phyloP scores from a whole-genome alignment of 1,284 basidiomycete species.

The Ceratobasidium sp. region DNA sequence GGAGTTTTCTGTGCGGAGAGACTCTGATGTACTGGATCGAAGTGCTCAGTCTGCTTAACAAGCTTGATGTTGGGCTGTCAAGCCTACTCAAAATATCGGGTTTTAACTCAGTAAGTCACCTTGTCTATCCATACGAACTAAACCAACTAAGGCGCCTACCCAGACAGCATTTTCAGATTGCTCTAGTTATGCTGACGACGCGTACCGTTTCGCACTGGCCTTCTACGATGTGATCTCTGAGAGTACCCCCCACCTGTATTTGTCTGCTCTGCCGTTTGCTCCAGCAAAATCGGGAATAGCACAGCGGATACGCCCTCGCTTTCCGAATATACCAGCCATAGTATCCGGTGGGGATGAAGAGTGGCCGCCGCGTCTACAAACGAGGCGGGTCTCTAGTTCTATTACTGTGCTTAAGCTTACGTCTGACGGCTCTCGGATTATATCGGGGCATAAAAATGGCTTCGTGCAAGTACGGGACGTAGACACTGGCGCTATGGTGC shows the following conservation, averaged over 20 bases:
- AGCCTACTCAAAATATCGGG: not conserved
- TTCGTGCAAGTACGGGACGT: constrained; percentile 19
- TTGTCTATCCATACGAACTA: not conserved
- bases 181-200: not conserved
- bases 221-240: not conserved
- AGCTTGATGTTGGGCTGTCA: constrained; percentile 1
- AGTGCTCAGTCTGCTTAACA: constrained; percentile 34
- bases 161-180: not conserved
- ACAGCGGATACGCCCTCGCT: not conserved
- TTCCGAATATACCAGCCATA: constrained; percentile 5
- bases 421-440: not conserved
- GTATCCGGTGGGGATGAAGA: not conserved
- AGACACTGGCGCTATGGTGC: not conserved
- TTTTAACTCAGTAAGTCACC: not conserved
- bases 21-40: constrained; percentile 41
- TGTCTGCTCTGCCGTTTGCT: constrained; percentile 14
- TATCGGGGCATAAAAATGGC: not conserved
- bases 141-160: not conserved
- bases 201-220: not conserved
- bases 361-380: constrained; percentile 1
- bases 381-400: not conserved
- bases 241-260: constrained; percentile 16
- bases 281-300: not conserved
- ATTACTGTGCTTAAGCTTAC: constrained; percentile 40
- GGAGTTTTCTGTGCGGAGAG: not conserved